phyloP scores from a whole-genome alignment of 306 rosid genomes.

The Rubus parviflorus region DNA sequence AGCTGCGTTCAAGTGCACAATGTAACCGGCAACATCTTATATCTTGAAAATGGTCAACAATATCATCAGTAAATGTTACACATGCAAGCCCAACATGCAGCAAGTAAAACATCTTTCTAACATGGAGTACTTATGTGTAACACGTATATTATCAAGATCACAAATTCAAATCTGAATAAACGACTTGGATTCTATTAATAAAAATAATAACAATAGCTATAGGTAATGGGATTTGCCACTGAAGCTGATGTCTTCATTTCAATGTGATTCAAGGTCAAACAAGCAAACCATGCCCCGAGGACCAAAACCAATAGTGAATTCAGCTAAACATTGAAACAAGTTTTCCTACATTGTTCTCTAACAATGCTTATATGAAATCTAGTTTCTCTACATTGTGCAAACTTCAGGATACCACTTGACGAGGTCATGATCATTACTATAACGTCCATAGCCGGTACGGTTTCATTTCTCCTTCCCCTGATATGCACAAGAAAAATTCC shows the following conservation, averaged over 20 bases:
- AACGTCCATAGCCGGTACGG: neutral
- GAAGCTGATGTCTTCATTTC: neutral
- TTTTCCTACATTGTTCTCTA: neutral
- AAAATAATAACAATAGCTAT: neutral
- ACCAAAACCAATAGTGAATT: neutral
- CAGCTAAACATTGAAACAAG: neutral
- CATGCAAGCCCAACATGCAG: neutral
- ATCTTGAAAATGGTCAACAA: neutral
- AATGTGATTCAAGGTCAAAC: neutral
- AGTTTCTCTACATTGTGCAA: neutral
- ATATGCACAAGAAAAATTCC: neutral
- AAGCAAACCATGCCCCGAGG: neutral
- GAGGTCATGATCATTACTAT: neutral
- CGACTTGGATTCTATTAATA: neutral
- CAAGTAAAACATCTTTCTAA: neutral
- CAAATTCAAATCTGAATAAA: neutral
- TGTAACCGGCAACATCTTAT: neutral
- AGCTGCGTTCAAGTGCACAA: no score
- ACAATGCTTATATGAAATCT: neutral
- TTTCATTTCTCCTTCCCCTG: constrained; percentile 8
- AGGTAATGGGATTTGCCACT: neutral
- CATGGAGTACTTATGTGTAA: neutral
- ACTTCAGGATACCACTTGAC: neutral
- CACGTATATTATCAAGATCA: neutral
- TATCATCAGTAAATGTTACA: neutral